Base-by-base conservation (phyloP, 208 protist species). In the Trypanosoma boissoni region DNA sequence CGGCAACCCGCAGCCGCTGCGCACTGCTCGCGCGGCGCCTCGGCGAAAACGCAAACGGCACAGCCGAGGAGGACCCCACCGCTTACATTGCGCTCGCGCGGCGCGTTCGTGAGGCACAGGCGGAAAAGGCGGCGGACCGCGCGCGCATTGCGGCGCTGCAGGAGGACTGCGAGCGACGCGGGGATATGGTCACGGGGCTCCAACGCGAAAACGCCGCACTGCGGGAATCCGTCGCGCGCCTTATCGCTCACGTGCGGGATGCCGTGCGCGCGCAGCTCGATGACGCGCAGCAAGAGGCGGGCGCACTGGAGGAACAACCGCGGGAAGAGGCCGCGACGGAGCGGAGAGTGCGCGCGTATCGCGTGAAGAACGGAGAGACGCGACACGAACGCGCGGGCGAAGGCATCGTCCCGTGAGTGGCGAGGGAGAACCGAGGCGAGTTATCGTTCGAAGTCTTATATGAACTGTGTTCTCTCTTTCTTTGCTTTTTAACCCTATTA, bases 151-250 rank as follows among this genome's bases (percentile, higher is more conserved):
- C 32, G 34, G 21, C 41, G 14, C 55, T 70, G 3, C 64, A 64
- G 29, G 56, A 62, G 34, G 64, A 70, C 28, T 44, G 45, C 42
- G 55, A 62, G 14, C 43, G 56, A 18, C 64, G 56, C 1, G 56
- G 49, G 24, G 7, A 50, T 50, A 12, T 64, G 20, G 27, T 64
- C 4, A 20, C 36, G 5, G 44, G 55, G 12, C 0, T 62, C 6
- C 55, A 41, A 20, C 51, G 54, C 21, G 64, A 70, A 56, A 70
- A 70, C 36, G 34, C 51, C n/a, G 55, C 64, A 21, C 64, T 70
- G 26, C 44, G 64, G 10, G 34, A 39, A 7, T 57, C 56, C 2
- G 56, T 70, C 14, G 62, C 64, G 10, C 43, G 41, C 27, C 64
- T 70, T n/a, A 41, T 70, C 26, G 16, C 44, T 8, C 64, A 70